phyloP scores from a whole-genome alignment of 345 rosid genomes.

The Heritiera littoralis region DNA sequence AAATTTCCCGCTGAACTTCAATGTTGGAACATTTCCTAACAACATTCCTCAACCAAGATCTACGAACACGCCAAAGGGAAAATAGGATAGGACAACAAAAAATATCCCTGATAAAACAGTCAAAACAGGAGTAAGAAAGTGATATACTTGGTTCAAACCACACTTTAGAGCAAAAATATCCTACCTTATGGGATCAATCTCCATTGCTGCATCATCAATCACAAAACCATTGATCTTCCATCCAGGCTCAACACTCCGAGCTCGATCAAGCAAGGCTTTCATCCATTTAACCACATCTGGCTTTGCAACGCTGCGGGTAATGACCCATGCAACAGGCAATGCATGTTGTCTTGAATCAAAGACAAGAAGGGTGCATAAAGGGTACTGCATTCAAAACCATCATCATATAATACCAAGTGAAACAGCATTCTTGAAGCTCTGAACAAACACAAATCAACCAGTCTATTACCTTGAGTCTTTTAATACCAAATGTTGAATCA shows the following conservation, averaged over 20 bases:
- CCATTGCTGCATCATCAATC: slow-evolving; percentile 85
- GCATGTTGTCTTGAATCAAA: slow-evolving; percentile 96
- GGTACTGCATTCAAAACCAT: slow-evolving; percentile 59
- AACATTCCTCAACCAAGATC: slow-evolving; percentile 89
- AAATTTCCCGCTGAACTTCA: slow-evolving; percentile 75
- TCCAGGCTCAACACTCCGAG: slow-evolving; percentile 60
- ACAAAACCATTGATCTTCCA: slow-evolving; percentile 78
- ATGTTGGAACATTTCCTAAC: slow-evolving; percentile 68
- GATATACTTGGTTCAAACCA: not conserved
- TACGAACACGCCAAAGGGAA: slow-evolving; percentile 89
- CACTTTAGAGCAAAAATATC: slow-evolving; percentile 22
- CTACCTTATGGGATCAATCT: slow-evolving; percentile 85
- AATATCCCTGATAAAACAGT: slow-evolving; percentile 58
- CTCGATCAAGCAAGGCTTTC: slow-evolving; percentile 73
- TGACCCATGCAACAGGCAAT: slow-evolving; percentile 89
- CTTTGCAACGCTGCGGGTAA: slow-evolving; percentile 83
- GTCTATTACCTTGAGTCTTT: slow-evolving; percentile 75
- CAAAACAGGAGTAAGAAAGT: slow-evolving; percentile 22
- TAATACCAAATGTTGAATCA: slow-evolving; percentile 88
- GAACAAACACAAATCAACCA: not conserved
- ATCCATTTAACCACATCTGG: slow-evolving; percentile 84
- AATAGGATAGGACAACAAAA: slow-evolving; percentile 79
- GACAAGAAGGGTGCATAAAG: slow-evolving; percentile 80
- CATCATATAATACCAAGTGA: slow-evolving; percentile 15
- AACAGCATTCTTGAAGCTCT: not conserved